Evolutionary conservation across 129 eudicot species (phyloP).

Genomic region (Tagetes patula): DNA sequence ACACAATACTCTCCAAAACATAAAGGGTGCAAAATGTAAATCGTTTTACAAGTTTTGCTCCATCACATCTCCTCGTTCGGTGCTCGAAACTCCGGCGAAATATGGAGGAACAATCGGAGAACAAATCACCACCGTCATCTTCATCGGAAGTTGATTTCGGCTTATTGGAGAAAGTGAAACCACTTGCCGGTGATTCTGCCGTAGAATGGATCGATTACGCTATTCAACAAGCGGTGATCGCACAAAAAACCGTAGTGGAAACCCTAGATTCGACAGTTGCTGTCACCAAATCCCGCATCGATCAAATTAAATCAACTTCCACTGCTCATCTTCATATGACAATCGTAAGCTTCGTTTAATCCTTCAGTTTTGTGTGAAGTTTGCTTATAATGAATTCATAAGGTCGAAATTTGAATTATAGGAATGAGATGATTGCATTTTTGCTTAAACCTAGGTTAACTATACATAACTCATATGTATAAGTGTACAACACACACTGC

Average conservation of each 20-base stretch:
- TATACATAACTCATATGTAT: neutral
- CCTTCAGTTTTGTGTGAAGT: neutral
- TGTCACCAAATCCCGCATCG: slow-evolving; percentile 54
- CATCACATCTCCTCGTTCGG: slow-evolving; percentile 3
- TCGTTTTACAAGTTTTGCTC: slow-evolving; percentile 2
- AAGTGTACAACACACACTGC: neutral
- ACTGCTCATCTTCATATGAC: slow-evolving; percentile 74
- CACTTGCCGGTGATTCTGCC: slow-evolving; percentile 35
- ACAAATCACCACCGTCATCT: slow-evolving; percentile 34
- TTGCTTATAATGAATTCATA: neutral
- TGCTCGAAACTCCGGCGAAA: slow-evolving; percentile 38
- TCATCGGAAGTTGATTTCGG: slow-evolving; percentile 21
- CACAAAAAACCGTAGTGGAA: slow-evolving; percentile 49
- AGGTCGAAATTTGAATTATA: neutral
- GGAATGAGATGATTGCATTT: slow-evolving; percentile 3
- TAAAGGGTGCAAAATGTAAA: slow-evolving; percentile 10
- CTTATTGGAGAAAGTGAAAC: slow-evolving; percentile 28
- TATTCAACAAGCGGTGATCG: slow-evolving; percentile 55
- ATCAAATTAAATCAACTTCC: slow-evolving; percentile 65
- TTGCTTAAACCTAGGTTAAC: neutral
- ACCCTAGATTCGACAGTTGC: slow-evolving; percentile 52
- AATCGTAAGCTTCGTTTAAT: slow-evolving; percentile 44
- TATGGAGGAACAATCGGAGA: slow-evolving; percentile 44
- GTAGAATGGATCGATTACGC: slow-evolving; percentile 71
- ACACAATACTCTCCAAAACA: slow-evolving; percentile 4